Evolutionary conservation across 495 filamentous ascomycete genomes (phyloP), one percentile per base, ranked within the genome.

Genomic region (Talaromyces liani): DNA sequence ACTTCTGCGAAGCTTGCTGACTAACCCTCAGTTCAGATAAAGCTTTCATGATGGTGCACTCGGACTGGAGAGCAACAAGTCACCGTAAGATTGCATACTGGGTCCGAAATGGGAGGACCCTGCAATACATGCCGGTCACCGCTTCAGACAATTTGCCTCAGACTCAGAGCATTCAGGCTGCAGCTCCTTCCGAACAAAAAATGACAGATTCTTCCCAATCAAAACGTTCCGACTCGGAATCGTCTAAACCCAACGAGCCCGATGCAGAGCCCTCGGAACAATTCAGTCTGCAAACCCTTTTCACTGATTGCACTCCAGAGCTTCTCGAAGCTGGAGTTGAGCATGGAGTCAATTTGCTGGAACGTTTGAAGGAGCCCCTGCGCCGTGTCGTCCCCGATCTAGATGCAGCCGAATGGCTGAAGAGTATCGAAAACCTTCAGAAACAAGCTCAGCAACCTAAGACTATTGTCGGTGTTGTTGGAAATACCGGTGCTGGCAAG

Each of bases 401-500:
- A 2, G 61, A 63, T 5, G 61, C 39, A 14, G 39, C 27, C 27
- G 27, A 53, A 22, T 63, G 61, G 61, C 18, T 63, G 14, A 36
- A 56, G 31, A 47, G 33, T n/a, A 63, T 55, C 8, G 47, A 55
- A 20, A 36, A 63, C 24, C 61, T 61, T 49, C 65, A 65, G 27
- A 72, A 75, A 53, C 78, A 75, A 58, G 75, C 79, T 9, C 60
- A 61, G 64, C 68, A 64, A 41, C 70, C 65, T 0, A 77, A 72
- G 47, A 80, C 80, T 8, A 74, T 85, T 16, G 74, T 87, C 31
- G 83, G 83, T 22, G 82, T 88, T 16, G 79, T 85, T 6, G 85
- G 85, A 9, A 81, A 73, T 61, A 86, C 85, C 0, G 84, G 85
- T 0, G 78, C 80, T 22, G 85, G 85, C 1, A 88, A 88, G 63